Percentiles rank a stretch among this genome's conserved stretches.
phyloP scores from a whole-genome alignment of 345 rosid species.

The Pistacia atlantica region DNA sequence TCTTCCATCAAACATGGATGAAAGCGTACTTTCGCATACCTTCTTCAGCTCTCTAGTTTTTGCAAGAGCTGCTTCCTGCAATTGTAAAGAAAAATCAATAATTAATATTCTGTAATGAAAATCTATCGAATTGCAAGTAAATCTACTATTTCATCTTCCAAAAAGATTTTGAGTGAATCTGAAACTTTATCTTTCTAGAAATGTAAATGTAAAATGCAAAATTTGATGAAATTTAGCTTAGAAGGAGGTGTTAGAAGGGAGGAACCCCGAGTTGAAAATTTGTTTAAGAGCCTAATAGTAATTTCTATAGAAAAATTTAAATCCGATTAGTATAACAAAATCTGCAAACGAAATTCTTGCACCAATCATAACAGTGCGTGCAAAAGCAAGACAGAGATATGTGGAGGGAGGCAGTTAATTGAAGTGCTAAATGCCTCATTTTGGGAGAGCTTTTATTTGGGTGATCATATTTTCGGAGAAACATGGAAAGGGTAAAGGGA shows the following conservation, averaged over 20 bases:
- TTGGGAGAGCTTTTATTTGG: neutral
- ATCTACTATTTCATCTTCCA: neutral
- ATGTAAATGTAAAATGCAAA: neutral
- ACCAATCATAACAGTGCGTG: neutral
- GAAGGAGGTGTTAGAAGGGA: neutral
- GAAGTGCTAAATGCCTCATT: neutral
- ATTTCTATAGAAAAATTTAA: too few relatives aligned
- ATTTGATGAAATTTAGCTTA: neutral
- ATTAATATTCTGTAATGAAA: neutral
- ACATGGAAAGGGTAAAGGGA: neutral
- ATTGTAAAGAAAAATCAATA: slow-evolving; percentile 8
- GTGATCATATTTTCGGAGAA: neutral
- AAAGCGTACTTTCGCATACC: slow-evolving; percentile 81
- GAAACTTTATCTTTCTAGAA: too few relatives aligned
- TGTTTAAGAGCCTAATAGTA: neutral
- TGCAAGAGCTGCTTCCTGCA: slow-evolving; percentile 80
- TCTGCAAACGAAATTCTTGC: too few relatives aligned
- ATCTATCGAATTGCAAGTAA: neutral
- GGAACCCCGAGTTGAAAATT: neutral
- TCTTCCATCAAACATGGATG: slow-evolving; percentile 91
- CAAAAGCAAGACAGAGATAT: neutral
- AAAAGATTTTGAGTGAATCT: neutral
- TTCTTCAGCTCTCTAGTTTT: slow-evolving; percentile 91
- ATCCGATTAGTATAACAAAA: neutral
- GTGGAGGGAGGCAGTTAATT: neutral